These are phyloP conservation scores for Ceratocystis huliohia DNA, from an alignment of 2,329 filamentous ascomycete species.

Conservation along the genomic window DNA sequence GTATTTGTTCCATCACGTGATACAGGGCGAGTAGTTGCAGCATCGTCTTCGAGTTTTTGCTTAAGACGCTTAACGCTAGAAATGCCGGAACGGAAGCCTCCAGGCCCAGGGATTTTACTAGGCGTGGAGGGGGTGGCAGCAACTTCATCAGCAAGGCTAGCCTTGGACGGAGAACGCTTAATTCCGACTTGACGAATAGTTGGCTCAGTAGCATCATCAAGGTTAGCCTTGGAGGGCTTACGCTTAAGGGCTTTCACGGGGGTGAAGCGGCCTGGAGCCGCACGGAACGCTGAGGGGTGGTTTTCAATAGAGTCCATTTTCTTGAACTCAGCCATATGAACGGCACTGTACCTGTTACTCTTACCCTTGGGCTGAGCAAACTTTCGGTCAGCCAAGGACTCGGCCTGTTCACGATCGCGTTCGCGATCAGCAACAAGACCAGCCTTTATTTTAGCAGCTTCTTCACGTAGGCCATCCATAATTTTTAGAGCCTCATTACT, in stretches of 20 bases:
- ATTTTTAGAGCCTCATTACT: slow-evolving; percentile 49
- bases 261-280: slow-evolving; percentile 41
- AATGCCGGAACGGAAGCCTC: slow-evolving; percentile 18
- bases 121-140: background rate
- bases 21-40: slow-evolving; percentile 49
- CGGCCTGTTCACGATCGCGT: slow-evolving; percentile 38
- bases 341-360: slow-evolving; percentile 66
- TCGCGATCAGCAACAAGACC: slow-evolving; percentile 52
- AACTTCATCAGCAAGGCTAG: slow-evolving; percentile 27
- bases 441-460: slow-evolving; percentile 58
- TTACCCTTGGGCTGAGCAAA: slow-evolving; percentile 72
- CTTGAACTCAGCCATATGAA: slow-evolving; percentile 78
- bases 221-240: slow-evolving; percentile 44
- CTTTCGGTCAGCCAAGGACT: slow-evolving; percentile 43
- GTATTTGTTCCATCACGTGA: slow-evolving; percentile 35
- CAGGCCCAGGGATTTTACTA: slow-evolving; percentile 21
- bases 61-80: slow-evolving; percentile 58
- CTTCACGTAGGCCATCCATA: slow-evolving; percentile 56
- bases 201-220: slow-evolving; percentile 46
- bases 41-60: slow-evolving; percentile 54
- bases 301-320: slow-evolving; percentile 96
- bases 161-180: slow-evolving; percentile 28
- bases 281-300: slow-evolving; percentile 67
- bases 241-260: slow-evolving; percentile 27
- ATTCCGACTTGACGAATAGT: slow-evolving; percentile 24